Evolutionary conservation across 2,329 filamentous ascomycete genomes (phyloP).

Genomic region (Fusarium duplospermum): DNA sequence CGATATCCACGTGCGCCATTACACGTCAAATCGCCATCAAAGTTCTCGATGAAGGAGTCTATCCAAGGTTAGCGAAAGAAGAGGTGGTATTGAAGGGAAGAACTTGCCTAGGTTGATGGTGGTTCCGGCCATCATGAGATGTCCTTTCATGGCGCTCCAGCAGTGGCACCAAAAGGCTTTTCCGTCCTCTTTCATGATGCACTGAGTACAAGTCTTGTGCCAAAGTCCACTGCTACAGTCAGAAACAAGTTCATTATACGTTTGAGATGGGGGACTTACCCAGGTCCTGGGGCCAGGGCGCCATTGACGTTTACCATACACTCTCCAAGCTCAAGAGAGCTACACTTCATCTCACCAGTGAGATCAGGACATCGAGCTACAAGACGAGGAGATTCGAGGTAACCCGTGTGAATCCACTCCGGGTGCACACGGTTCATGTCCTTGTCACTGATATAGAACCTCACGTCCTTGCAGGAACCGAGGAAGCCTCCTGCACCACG

Average conservation of each 20-base stretch:
- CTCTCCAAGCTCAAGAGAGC: slow-evolving; percentile 26
- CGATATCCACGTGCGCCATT: slow-evolving; percentile 9
- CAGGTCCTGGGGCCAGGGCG: slow-evolving; percentile 1
- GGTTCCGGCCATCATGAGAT: background rate
- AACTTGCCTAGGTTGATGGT: slow-evolving; percentile 20
- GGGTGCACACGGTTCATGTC: slow-evolving; percentile 12
- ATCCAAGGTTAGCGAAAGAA: background rate
- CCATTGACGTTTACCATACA: slow-evolving; percentile 32
- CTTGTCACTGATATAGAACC: slow-evolving; percentile 27
- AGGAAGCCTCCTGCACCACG: slow-evolving; percentile 23
- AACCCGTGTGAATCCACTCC: slow-evolving; percentile 1
- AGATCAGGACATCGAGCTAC: slow-evolving; percentile 23
- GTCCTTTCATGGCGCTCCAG: background rate
- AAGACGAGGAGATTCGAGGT: slow-evolving; percentile 24
- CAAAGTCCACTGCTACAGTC: slow-evolving; percentile 20
- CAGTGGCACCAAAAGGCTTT: slow-evolving; percentile 20
- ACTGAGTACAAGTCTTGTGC: slow-evolving; percentile 26
- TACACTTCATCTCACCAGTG: slow-evolving; percentile 23
- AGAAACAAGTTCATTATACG: background rate
- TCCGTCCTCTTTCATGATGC: background rate
- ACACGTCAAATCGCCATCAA: slow-evolving; percentile 28
- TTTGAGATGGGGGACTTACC: background rate
- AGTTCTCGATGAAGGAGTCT: slow-evolving; percentile 27
- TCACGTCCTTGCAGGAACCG: slow-evolving; percentile 24
- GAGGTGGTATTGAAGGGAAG: too few relatives aligned